These are phyloP conservation scores for Colletotrichum karsti DNA, from an alignment of 2,329 filamentous ascomycete species.

Conservation along the genomic window DNA sequence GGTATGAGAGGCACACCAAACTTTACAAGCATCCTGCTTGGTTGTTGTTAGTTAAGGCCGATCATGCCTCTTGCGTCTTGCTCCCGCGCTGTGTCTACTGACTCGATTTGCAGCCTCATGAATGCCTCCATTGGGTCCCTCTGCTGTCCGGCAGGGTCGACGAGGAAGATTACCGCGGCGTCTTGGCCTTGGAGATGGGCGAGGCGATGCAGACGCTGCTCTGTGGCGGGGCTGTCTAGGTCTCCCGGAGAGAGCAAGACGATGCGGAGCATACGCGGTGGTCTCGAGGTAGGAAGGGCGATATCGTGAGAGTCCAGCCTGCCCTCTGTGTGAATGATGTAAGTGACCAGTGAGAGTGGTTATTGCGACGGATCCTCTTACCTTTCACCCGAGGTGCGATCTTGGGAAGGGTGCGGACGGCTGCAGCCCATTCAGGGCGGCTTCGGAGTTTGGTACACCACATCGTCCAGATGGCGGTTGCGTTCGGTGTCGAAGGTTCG, in stretches of 20 bases:
- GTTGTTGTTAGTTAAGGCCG: background rate
- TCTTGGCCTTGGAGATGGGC: conserved; percentile 47
- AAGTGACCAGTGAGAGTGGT: background rate
- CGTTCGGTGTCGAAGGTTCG: too few relatives aligned
- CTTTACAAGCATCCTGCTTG: conserved; percentile 41
- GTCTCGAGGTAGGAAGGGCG: conserved; percentile 44
- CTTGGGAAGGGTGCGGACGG: conserved; percentile 36
- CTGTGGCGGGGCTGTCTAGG: conserved; percentile 37
- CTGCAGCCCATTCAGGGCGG: conserved; percentile 44
- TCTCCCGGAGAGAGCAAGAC: conserved; percentile 51
- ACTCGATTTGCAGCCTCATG: conserved; percentile 55
- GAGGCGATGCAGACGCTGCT: conserved; percentile 49
- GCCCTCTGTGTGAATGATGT: conserved; percentile 46
- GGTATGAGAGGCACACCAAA: conserved; percentile 52
- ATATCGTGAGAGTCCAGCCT: conserved; percentile 54
- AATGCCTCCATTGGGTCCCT: conserved; percentile 41
- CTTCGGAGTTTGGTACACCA: conserved; percentile 50
- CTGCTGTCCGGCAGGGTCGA: conserved; percentile 37
- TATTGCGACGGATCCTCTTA: conserved; percentile 22
- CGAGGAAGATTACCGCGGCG: conserved; percentile 54
- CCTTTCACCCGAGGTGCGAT: conserved; percentile 36
- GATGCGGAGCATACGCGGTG: conserved; percentile 39
- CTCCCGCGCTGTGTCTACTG: conserved; percentile 2
- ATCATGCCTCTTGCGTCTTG: background rate
- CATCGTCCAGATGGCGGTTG: conserved; percentile 31